Percentiles rank a stretch among this genome's conserved stretches.
Conservation (phyloP, 2,329 filamentous ascomycete species). For the Juglanconis oblonga region DNA sequence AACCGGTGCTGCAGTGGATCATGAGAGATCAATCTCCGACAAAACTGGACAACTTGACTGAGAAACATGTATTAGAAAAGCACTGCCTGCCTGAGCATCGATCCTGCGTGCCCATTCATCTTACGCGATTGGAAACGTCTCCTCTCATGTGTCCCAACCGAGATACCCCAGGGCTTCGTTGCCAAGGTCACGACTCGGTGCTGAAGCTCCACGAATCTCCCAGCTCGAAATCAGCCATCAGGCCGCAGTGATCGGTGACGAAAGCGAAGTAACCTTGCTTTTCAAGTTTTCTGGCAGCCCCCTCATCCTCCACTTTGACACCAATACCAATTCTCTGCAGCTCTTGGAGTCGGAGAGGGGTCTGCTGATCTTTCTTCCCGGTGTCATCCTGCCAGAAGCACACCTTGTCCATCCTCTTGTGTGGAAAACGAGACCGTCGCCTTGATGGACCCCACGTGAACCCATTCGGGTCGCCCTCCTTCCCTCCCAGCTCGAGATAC, state of each 20-base stretch:
- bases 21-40: too few species aligned
- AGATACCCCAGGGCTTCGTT: too few species aligned
- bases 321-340: conserved; percentile 46
- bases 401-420: conserved; percentile 51
- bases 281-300: conserved; percentile 23
- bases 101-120: too few species aligned
- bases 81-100: too few species aligned
- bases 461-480: conserved; percentile 43
- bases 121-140: too few species aligned
- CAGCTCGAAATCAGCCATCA: conserved; percentile 9
- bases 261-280: conserved; percentile 1
- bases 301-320: conserved; percentile 35
- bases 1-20: conserved; percentile 3
- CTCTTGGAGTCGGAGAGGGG: conserved; percentile 20
- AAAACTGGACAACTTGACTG: too few species aligned
- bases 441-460: conserved; percentile 56
- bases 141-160: too few species aligned
- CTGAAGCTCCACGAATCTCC: not conserved
- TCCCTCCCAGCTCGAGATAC: conserved; percentile 46
- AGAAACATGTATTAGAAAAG: too few species aligned
- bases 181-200: not conserved
- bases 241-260: conserved; percentile 11
- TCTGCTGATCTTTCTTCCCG: not conserved
- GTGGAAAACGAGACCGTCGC: conserved; percentile 39
- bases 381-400: conserved; percentile 34